Evolutionary conservation across 1,139 yeast genomes (phyloP), one percentile per base, ranked within the genome.

Genomic region (Candida sp.): DNA sequence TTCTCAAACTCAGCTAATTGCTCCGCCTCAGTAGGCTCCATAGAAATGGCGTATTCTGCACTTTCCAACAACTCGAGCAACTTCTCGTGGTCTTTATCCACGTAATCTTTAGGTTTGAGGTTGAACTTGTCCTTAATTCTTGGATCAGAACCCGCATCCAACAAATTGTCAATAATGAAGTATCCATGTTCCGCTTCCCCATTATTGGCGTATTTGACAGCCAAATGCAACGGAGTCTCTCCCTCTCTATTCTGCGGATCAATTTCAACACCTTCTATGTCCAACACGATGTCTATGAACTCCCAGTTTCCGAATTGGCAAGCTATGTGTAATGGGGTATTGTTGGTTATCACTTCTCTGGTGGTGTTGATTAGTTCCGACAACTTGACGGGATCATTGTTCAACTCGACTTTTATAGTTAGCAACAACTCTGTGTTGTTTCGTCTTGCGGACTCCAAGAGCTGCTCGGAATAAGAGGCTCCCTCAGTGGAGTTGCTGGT

Each of bases 141-240:
- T n/a, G 96, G 92, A 68, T 93, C 96, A 1, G 96, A 86, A 2
- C 98, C 99, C 34, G 96, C 97, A 62, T 93, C 98, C 53, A 94
- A 76, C 56, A 94, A 77, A 66, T 88, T 89, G 62, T 91, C 96
- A 7, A 86, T 78, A 44, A 94, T 78, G 61, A 88, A 92, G 41
- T 81, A 74, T 1, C 97, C 98, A 68, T 88, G 94, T 54, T 90
- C 98, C 0, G 94, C 89, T 63, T 94, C 98, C 12, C 83, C 84
- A 44, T 75, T 75, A 32, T 50, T 49, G 26, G 93, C 78, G 64
- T 89, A 92, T 58, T 83, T 82, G 9, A 88, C 97, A 3, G 97
- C 96, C 58, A 82, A 73, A 70, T 94, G 98, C 59, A 94, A 78
- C 8, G 99, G 98, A 1, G 98, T 91, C 57, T 90, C 93, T 34